A percentile compares a stretch with the other conserved stretches of the same genome.
phyloP scores from a whole-genome alignment of 495 filamentous ascomycete species.

The Neurospora sublineolata region DNA sequence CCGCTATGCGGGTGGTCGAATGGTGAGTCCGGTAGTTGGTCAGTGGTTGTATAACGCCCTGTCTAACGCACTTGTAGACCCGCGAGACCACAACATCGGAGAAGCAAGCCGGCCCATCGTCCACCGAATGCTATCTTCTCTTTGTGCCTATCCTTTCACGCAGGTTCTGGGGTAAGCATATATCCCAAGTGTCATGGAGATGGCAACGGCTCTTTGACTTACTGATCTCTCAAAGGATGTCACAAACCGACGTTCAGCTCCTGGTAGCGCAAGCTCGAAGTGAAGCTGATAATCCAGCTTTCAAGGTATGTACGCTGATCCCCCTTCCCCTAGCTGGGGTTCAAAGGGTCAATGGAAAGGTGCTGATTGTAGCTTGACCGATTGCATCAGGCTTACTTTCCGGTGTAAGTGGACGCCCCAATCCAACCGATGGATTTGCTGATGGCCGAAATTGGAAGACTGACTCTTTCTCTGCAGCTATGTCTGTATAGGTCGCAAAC shows the following conservation, averaged over 20 bases:
- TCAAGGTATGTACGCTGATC: slow-evolving; percentile 40
- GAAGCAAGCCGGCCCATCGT: slow-evolving; percentile 49
- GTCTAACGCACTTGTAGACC: slow-evolving; percentile 33
- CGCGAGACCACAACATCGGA: slow-evolving; percentile 52
- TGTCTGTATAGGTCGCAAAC: slow-evolving; percentile 43
- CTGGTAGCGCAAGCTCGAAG: slow-evolving; percentile 54
- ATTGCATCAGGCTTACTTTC: slow-evolving; percentile 52
- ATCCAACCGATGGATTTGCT: neutral
- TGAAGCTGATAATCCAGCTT: slow-evolving; percentile 51
- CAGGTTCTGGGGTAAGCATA: slow-evolving; percentile 28
- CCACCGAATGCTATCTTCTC: slow-evolving; percentile 45
- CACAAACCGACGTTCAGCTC: slow-evolving; percentile 48
- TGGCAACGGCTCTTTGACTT: neutral
- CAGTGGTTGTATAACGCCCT: neutral
- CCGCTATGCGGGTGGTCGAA: slow-evolving; percentile 66
- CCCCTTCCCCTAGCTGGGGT: slow-evolving; percentile 5
- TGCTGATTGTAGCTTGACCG: neutral
- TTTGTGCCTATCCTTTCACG: slow-evolving; percentile 53
- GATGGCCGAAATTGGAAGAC: slow-evolving; percentile 5
- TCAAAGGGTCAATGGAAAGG: neutral
- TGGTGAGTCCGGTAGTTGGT: slow-evolving; percentile 34
- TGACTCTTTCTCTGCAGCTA: slow-evolving; percentile 28
- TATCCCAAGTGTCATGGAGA: neutral
- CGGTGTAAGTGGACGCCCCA: slow-evolving; percentile 43
- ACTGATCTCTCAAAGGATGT: slow-evolving; percentile 35